Evolutionary conservation across 2,329 filamentous ascomycete species (phyloP).

Genomic region (Colletotrichum zoysiae): DNA sequence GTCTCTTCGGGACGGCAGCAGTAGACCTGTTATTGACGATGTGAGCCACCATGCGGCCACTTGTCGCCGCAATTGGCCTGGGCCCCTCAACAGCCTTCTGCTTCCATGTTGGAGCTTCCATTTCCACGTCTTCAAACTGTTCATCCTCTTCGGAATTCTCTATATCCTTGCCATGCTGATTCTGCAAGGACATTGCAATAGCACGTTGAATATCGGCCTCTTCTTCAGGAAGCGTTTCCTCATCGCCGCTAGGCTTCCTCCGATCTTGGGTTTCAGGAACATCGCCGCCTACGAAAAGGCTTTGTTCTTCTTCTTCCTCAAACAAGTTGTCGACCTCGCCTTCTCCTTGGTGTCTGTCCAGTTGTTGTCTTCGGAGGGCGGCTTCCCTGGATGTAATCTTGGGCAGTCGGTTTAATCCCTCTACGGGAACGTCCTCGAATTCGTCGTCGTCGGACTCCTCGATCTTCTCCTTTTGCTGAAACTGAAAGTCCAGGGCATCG

Average conservation of each 20-base stretch:
- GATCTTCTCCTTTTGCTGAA: constrained; percentile 69
- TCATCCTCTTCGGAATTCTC: constrained; percentile 56
- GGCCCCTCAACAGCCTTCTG: constrained; percentile 65
- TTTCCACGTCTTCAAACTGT: constrained; percentile 64
- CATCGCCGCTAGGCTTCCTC: constrained; percentile 48
- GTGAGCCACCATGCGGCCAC: constrained; percentile 75
- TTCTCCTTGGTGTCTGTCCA: constrained; percentile 11
- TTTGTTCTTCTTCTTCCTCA: constrained; percentile 60
- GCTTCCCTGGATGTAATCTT: constrained; percentile 56
- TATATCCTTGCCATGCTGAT: constrained; percentile 62
- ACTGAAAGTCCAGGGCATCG: constrained; percentile 73
- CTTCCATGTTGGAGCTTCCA: constrained; percentile 63
- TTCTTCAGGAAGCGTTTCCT: constrained; percentile 55
- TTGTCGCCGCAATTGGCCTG: constrained; percentile 64
- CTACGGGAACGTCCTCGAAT: constrained; percentile 94
- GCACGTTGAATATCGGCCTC: constrained; percentile 79
- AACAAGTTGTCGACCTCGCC: constrained; percentile 45
- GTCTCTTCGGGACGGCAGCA: constrained; percentile 65
- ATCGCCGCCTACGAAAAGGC: constrained; percentile 65
- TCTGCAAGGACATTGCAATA: constrained; percentile 86
- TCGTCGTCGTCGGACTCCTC: constrained; percentile 75
- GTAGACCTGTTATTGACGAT: constrained; percentile 81
- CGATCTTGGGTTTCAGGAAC: constrained; percentile 42
- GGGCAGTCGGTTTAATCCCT: constrained; percentile 87
- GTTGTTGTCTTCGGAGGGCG: constrained; percentile 23